Conservation (phyloP, 768 basidiomycete species). For the Dioszegia hungarica region DNA sequence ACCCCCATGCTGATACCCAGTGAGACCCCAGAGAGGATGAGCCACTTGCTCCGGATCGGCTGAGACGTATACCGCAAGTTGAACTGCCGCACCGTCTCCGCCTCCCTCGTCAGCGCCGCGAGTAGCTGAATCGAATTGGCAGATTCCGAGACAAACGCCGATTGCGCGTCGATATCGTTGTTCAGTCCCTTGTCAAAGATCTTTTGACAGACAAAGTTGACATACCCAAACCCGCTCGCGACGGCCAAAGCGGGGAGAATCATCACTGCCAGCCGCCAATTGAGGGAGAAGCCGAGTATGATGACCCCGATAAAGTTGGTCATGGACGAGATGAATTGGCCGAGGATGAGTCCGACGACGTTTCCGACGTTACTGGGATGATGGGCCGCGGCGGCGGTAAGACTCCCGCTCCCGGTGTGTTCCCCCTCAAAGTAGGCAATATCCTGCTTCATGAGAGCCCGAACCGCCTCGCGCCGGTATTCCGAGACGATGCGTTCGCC, state of each 20-base stretch:
- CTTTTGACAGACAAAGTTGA: constrained; percentile 24
- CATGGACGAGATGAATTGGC: constrained; percentile 26
- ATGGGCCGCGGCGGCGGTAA: constrained; percentile 33
- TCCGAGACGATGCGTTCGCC: constrained; percentile 34
- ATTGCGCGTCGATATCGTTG: constrained; percentile 17
- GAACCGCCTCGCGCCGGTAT: constrained; percentile 22
- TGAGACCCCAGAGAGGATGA: constrained; percentile 11
- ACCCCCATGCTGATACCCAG: constrained; percentile 22
- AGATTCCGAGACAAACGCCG: constrained; percentile 27
- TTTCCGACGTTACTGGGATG: constrained; percentile 35
- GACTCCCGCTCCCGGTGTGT: constrained; percentile 34
- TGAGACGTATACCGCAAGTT: constrained; percentile 6
- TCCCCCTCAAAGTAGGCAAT: constrained; percentile 43
- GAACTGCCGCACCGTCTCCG: constrained; percentile 26
- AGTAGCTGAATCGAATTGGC: constrained; percentile 30
- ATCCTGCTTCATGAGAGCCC: constrained; percentile 33
- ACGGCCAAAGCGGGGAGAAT: constrained; percentile 26
- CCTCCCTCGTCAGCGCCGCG: constrained; percentile 30
- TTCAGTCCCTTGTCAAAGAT: constrained; percentile 24
- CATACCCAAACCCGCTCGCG: constrained; percentile 14
- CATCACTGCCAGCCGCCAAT: constrained; percentile 38
- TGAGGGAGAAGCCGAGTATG: constrained; percentile 33
- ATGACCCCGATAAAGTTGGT: constrained; percentile 30
- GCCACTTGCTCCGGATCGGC: constrained; percentile 7
- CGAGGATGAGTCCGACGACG: constrained; percentile 35